Conservation (phyloP, 805 yeast species). For the Wickerhamiella galacta region DNA sequence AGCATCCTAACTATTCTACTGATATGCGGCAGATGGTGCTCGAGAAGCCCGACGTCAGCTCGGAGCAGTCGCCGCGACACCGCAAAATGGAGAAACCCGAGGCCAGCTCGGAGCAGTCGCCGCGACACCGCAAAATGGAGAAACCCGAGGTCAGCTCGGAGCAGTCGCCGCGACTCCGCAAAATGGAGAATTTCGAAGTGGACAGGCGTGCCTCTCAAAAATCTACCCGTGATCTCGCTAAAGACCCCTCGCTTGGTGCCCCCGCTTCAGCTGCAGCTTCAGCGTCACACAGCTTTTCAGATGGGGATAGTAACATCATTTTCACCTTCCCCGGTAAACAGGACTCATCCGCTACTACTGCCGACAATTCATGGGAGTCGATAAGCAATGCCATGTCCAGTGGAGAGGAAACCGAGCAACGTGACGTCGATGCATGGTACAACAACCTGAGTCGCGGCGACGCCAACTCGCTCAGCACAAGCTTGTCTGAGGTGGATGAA, state of each 20-base stretch:
- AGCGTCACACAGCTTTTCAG: background rate
- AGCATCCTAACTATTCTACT: constrained; percentile 4
- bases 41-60: constrained; percentile 2
- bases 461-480: constrained; percentile 14
- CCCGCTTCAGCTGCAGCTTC: background rate
- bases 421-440: constrained; percentile 23
- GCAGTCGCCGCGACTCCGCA: too few relatives aligned
- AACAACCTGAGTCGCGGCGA: constrained; percentile 14
- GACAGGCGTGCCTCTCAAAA: background rate
- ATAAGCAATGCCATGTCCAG: constrained; percentile 3
- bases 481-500: constrained; percentile 2
- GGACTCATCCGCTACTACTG: background rate
- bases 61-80: too few relatives aligned
- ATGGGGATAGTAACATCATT: background rate
- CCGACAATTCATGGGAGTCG: constrained; percentile 3
- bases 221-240: constrained; percentile 3
- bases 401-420: constrained; percentile 18
- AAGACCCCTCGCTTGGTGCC: constrained; percentile 3
- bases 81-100: constrained; percentile 3
- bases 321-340: background rate
- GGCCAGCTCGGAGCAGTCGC: too few relatives aligned
- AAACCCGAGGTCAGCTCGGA: background rate
- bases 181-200: constrained; percentile 1
- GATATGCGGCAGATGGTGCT: constrained; percentile 3
- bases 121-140: constrained; percentile 2